A percentile compares a stretch with the other conserved stretches of the same genome.
Conservation (phyloP, 2,329 filamentous ascomycete genomes). For the Diplodia mutila region DNA sequence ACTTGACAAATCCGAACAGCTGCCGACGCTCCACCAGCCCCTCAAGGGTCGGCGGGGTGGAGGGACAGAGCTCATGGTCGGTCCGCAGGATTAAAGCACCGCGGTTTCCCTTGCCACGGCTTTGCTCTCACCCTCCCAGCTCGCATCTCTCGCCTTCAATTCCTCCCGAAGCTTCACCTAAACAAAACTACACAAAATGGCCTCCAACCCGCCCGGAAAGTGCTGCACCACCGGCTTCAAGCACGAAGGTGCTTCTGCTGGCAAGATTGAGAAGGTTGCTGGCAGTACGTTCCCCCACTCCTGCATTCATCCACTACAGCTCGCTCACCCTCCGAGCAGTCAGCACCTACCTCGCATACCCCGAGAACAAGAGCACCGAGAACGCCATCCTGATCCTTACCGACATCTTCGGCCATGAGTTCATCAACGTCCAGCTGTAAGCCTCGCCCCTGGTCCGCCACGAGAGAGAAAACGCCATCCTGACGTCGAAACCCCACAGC, state of each 20-base stretch:
- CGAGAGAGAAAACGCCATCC: not conserved
- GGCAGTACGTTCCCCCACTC: constrained; percentile 43
- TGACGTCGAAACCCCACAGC: constrained; percentile 29
- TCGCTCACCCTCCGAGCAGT: constrained; percentile 43
- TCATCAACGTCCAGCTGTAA: constrained; percentile 54
- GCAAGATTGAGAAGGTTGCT: constrained; percentile 53
- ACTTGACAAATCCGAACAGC: constrained; percentile 11
- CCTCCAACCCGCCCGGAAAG: constrained; percentile 54
- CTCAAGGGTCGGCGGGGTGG: constrained; percentile 2
- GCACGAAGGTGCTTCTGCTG: constrained; percentile 55
- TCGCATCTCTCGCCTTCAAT: not conserved
- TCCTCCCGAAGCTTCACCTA: not conserved
- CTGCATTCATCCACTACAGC: not conserved
- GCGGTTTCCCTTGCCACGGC: not conserved
- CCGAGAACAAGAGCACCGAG: constrained; percentile 56
- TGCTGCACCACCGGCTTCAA: constrained; percentile 56
- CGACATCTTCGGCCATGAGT: constrained; percentile 63
- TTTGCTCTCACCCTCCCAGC: not conserved
- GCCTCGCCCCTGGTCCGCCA: not conserved
- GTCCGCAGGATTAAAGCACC: not conserved
- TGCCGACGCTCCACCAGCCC: constrained; percentile 2
- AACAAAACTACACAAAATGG: constrained; percentile 42
- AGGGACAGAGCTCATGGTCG: not conserved
- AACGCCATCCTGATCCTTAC: constrained; percentile 61
- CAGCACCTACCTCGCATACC: constrained; percentile 60